Evolutionary conservation across 176 grass and related monocot species (phyloP), one percentile per base, ranked within the genome.

Genomic region (Hsuehochloa calcarea): DNA sequence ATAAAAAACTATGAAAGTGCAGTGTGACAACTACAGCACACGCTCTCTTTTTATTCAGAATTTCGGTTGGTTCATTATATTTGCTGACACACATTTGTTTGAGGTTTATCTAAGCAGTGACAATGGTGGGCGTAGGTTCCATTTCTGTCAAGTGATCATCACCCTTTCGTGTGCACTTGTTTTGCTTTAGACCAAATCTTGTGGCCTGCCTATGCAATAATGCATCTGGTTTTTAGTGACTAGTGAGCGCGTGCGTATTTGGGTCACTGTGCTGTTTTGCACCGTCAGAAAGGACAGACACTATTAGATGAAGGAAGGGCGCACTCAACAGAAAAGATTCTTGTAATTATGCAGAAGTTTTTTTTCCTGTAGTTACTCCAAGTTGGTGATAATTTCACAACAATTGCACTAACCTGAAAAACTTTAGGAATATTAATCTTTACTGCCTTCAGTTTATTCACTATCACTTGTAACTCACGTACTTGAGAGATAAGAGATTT

Each of bases 21-120:
- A 90, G 65, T 0, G 25, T 90, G 84, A 90, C 84, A 86, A 47
- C 35, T 56, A 76, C 83, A 43, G 10, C 88, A 71, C 65, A 20
- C 29, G 6, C 20, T 63, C 52, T 43, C 6, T 82, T 55, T 6
- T 6, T 74, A 15, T 82, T 81, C 83, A 65, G 35, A 77, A 26
- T 61, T 22, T 8, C 3, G 7, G 41, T 64, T 55, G 14, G 71
- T 54, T 77, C 37, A 19, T 61, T 38, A 66, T 46, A 55, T 83
- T 55, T 83, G 84, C 84, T 79, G 79, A 90, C 74, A 68, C 65
- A 29, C n/a, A 22, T 76, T 74, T 80, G 70, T 82, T 25, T 22
- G 47, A 75, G 69, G 17, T 52, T 82, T 77, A 77, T 77, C 54
- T 38, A 17, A 81, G 46, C 79, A 49, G 69, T 82, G 79, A 54